A percentile compares a stretch with the other conserved stretches of the same genome.
phyloP scores from a whole-genome alignment of 805 yeast genomes.

The Candida nanaspora region DNA sequence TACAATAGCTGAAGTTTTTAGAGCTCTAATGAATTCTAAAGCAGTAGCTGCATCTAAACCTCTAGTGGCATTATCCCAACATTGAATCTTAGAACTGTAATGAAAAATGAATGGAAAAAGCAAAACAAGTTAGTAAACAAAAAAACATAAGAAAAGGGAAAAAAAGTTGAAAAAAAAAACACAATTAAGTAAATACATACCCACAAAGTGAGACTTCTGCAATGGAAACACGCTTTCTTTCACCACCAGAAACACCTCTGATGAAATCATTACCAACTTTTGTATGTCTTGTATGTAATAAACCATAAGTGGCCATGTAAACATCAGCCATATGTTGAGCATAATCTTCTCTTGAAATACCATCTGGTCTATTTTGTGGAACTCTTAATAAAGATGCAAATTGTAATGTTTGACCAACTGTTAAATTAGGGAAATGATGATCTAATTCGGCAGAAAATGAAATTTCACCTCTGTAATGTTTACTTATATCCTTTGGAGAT shows the following conservation, averaged over 20 bases:
- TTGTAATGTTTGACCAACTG: conserved; percentile 58
- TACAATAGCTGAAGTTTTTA: conserved; percentile 48
- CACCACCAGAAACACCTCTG: conserved; percentile 60
- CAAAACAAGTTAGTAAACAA: neutral
- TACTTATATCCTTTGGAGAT: conserved; percentile 39
- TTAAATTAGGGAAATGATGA: conserved; percentile 58
- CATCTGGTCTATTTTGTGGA: conserved; percentile 54
- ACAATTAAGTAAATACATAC: too few relatives aligned
- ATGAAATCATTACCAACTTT: conserved; percentile 53
- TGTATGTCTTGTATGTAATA: conserved; percentile 42
- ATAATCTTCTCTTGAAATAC: conserved; percentile 48
- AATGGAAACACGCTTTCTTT: conserved; percentile 53
- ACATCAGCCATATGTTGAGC: conserved; percentile 48
- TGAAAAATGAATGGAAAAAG: neutral
- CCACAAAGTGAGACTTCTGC: conserved; percentile 37
- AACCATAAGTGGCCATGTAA: conserved; percentile 20
- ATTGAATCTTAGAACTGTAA: conserved; percentile 31
- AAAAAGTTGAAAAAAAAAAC: neutral
- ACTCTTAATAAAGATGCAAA: conserved; percentile 58
- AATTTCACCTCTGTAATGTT: conserved; percentile 60
- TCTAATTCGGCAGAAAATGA: conserved; percentile 66
- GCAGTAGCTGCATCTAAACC: conserved; percentile 71
- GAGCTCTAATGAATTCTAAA: conserved; percentile 50
- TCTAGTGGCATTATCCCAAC: conserved; percentile 67
- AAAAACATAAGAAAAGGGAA: neutral